A percentile compares a stretch with the other conserved stretches of the same genome.
Evolutionary conservation across 148 eudicot species (phyloP).

Genomic region (Heliosperma pusillum): DNA sequence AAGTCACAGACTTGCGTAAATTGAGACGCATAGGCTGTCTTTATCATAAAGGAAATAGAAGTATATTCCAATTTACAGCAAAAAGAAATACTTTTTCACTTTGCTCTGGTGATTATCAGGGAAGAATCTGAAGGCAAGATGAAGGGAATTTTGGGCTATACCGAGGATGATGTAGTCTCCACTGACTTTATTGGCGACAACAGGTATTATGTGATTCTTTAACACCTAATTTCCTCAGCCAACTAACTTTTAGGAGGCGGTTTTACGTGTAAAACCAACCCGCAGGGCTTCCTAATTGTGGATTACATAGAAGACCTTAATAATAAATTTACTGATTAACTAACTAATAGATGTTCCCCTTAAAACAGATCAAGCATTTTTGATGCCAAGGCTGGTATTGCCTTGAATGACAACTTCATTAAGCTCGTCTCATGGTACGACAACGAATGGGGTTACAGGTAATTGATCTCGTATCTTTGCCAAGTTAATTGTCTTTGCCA

Average conservation of each 20-base stretch:
- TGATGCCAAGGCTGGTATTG: constrained; percentile 92
- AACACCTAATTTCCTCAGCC: too few species aligned
- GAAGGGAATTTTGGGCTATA: constrained; percentile 74
- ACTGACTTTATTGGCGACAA: constrained; percentile 67
- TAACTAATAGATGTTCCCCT: not conserved
- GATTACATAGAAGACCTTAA: too few species aligned
- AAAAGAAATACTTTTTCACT: not conserved
- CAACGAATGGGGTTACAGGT: constrained; percentile 98
- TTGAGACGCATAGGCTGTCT: not conserved
- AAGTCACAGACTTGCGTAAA: constrained; percentile 7
- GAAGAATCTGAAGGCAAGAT: constrained; percentile 68
- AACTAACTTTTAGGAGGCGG: too few species aligned
- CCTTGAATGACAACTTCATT: constrained; percentile 62
- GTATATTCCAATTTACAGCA: not conserved
- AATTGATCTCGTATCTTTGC: constrained; percentile 2
- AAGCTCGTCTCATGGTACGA: constrained; percentile 92
- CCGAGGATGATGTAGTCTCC: constrained; percentile 70
- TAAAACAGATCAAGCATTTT: constrained; percentile 75
- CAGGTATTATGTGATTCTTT: constrained; percentile 35
- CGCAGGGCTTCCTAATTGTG: too few species aligned
- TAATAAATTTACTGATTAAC: too few species aligned
- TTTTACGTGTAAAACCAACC: too few species aligned
- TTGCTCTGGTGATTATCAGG: constrained; percentile 27
- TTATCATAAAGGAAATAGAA: not conserved
- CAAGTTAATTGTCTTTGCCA: not conserved